These are phyloP conservation scores for Quercus phellos DNA, from an alignment of 331 rosid species.

Conservation along the genomic window DNA sequence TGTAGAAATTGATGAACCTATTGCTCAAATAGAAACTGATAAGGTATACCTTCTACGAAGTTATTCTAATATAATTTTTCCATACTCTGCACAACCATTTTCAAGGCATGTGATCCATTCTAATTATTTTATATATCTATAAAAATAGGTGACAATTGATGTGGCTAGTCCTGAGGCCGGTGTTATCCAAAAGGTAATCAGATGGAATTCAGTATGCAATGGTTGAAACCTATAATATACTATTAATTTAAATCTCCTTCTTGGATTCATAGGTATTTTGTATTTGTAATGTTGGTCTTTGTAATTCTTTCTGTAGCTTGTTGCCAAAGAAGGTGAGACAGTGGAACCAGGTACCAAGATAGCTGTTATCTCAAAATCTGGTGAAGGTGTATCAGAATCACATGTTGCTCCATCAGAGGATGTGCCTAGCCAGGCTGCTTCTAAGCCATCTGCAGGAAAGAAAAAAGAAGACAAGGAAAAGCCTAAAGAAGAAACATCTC, in stretches of 20 bases:
- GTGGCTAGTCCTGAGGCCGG: conserved; percentile 62
- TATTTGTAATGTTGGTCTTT: background rate
- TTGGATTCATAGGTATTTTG: background rate
- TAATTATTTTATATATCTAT: conserved; percentile 1
- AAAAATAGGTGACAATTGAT: conserved; percentile 54
- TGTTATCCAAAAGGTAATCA: conserved; percentile 38
- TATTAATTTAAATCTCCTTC: background rate
- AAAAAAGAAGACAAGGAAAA: conserved; percentile 26
- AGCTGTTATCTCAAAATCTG: conserved; percentile 55
- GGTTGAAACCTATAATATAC: background rate
- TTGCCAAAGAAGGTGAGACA: conserved; percentile 56
- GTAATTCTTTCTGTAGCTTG: conserved; percentile 27
- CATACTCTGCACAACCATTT: background rate
- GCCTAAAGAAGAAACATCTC: conserved; percentile 28
- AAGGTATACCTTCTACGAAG: conserved; percentile 29
- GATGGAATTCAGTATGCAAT: background rate
- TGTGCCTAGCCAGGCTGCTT: conserved; percentile 15
- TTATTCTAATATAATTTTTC: background rate
- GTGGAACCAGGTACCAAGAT: conserved; percentile 62
- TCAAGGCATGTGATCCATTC: background rate
- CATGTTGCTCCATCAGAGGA: conserved; percentile 40
- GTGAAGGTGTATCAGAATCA: conserved; percentile 36
- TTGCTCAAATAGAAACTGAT: conserved; percentile 63
- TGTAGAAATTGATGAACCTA: conserved; percentile 50
- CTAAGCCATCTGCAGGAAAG: conserved; percentile 33